Base-by-base conservation (phyloP, 306 rosid species). In the Cicer yamashitae region DNA sequence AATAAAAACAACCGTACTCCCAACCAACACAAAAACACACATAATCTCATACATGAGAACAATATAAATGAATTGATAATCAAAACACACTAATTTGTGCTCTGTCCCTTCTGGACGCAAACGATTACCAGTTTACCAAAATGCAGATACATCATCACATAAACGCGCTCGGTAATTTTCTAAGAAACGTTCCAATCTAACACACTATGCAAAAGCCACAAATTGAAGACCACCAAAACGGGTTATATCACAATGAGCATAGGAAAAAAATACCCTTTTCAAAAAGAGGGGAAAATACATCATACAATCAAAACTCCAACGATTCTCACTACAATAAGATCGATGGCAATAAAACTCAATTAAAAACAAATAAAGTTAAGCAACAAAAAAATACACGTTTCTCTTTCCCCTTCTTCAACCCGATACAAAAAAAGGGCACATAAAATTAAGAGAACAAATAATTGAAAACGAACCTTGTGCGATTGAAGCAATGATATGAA, bases 151-250 rank as follows among this genome's bases (percentile, higher is more conserved):
- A 77, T 60, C 41, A 77, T 20, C 63, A 67, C 70, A 67, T 40
- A 40, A 52, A 50, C 50, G 17, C 17, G 53, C 64, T 53, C 18
- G 70, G 68, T 30, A 53, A 75, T 68, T 61, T 7, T 61, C 18
- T 61, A 70, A 73, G 30, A 56, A 57, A 74, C 7, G 73, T 82
- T 79, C 77, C 76, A 79, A 87, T 76, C 83, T 56, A 80, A 56
- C 70, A 70, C 48, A 74, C 67, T 72, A 61, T 44, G 57, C 67
- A 68, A 84, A 86, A 83, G 84, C 83, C 89, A 75, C 86, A 72
- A 76, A 85, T 82, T 77, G 80, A 67, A 78, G 53, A 75, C 82
- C 73, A 43, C 70, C 79, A 66, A 56, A n/a, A 70, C 17, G 50
- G 73, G 75, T 58, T 57, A 78, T 22, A 74, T 58, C 88, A 75